A percentile compares a stretch with the other conserved stretches of the same genome.
Conservation (phyloP, 2,329 filamentous ascomycete genomes). For the Pseudogymnoascus sp. region DNA sequence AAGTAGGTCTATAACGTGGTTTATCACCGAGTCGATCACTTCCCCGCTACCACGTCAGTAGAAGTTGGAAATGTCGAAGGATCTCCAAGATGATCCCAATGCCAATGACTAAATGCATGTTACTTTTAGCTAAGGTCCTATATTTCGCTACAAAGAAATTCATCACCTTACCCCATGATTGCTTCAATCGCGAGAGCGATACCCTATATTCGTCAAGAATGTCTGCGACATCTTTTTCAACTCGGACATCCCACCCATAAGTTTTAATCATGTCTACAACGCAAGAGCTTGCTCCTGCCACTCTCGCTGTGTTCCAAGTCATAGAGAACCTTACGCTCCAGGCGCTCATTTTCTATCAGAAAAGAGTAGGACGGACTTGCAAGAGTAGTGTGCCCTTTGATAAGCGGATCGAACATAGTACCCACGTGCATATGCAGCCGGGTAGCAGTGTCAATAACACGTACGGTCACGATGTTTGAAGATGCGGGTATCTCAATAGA, state of each 20-base stretch:
- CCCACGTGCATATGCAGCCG: background rate
- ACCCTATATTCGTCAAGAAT: constrained; percentile 19
- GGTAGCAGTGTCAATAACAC: background rate
- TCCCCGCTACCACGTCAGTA: constrained; percentile 33
- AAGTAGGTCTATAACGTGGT: too few relatives aligned
- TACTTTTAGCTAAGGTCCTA: background rate
- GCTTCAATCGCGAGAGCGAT: constrained; percentile 15
- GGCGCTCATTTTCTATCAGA: constrained; percentile 21
- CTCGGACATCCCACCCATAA: constrained; percentile 12
- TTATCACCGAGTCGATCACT: too few relatives aligned
- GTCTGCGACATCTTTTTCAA: constrained; percentile 21
- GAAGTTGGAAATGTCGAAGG: constrained; percentile 34
- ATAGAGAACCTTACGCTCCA: constrained; percentile 22
- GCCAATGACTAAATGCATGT: constrained; percentile 26
- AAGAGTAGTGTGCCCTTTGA: background rate
- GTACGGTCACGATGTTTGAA: background rate
- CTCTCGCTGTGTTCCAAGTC: constrained; percentile 24
- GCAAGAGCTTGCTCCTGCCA: constrained; percentile 22
- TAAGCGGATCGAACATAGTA: background rate
- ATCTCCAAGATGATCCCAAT: constrained; percentile 37
- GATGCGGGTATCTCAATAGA: background rate
- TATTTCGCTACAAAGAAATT: constrained; percentile 5
- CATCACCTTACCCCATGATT: background rate
- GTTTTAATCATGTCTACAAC: constrained; percentile 13
- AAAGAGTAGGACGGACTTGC: constrained; percentile 19